These are phyloP conservation scores for Aspergillus fumigatiaffinis DNA, from an alignment of 2,329 filamentous ascomycete species.

Conservation along the genomic window DNA sequence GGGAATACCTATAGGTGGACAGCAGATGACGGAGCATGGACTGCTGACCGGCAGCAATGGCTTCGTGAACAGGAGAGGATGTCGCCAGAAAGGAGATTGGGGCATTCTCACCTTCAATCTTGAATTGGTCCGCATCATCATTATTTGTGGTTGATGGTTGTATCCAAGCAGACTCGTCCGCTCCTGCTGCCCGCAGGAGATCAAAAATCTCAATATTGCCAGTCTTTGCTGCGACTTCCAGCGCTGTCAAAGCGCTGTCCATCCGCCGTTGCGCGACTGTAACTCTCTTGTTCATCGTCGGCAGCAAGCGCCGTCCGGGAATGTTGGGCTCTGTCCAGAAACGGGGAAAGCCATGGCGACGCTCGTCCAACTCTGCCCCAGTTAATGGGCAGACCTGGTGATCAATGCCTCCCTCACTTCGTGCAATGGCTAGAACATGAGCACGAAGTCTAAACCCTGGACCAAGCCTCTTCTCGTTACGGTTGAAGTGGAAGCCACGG, in stretches of 20 bases:
- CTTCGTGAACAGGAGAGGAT: constrained; percentile 11
- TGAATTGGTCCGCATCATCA: neutral
- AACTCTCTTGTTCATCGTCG: no score
- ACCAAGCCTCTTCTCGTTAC: neutral
- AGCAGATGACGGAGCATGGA: constrained; percentile 9
- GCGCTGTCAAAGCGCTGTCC: neutral
- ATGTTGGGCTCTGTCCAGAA: constrained; percentile 14
- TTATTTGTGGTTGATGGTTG: neutral
- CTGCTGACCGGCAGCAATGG: constrained; percentile 4
- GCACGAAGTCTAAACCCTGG: neutral
- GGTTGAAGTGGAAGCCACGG: neutral
- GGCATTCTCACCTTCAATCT: neutral
- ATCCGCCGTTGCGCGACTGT: no score
- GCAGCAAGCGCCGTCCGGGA: neutral
- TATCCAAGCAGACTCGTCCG: constrained; percentile 12
- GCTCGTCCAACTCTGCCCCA: constrained; percentile 6
- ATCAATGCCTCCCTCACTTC: constrained; percentile 1
- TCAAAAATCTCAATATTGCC: constrained; percentile 5
- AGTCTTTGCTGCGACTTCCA: constrained; percentile 7
- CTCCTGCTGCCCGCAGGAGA: constrained; percentile 7
- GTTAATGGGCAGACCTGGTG: constrained; percentile 8
- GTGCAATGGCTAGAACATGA: constrained; percentile 5
- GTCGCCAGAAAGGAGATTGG: constrained; percentile 6
- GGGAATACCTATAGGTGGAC: constrained; percentile 6
- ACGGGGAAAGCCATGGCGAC: constrained; percentile 5